Evolutionary conservation across 345 rosid genomes (phyloP), one percentile per base, ranked within the genome.

Genomic region (Melaleuca alternifolia): DNA sequence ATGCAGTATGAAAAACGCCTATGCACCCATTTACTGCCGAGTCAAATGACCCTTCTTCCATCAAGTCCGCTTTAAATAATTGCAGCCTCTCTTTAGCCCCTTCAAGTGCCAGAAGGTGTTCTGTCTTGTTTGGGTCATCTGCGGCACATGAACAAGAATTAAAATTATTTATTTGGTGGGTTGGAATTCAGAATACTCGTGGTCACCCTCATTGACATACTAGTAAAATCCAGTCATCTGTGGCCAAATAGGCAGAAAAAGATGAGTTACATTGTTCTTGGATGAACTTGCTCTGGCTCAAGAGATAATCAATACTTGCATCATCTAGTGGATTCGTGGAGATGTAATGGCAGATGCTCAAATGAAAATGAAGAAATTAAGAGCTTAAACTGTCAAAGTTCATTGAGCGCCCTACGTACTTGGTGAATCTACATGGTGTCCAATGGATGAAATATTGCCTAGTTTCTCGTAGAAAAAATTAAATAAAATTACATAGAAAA

Each of bases 1-100:
- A 90, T 9, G 97, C 98, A 3, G 91, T 90, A 37, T 89, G 93
- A 82, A 89, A 88, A 84, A 90, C 91, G 1, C 86, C 89, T 2
- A 53, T 5, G 85, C 91, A 89, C 23, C 89, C 93, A 12, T 89
- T 84, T 48, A 92, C 85, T 3, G 59, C 88, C 9, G 89, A 85
- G 85, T 85, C 91, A 50, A 92, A 89, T 46, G 90, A 83, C 21
- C 91, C 90, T 83, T 89, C 89, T 13, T 90, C 89, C 33, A 88
- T 59, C 71, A 90, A 85, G 51, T 87, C 87, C 15, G 91, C 90
- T 86, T 87, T 88, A 86, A 88, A 88, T 46, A 89, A 86, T 46
- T 86, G 87, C 5, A 91, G 91, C 48, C 90, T 89, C 61, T 89
- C 89, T 30, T 88, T 86, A 18, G 91, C 93, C 59, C 93, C 93